Base-by-base conservation (phyloP, 768 basidiomycete species). In the Hypholoma sublateritium region DNA sequence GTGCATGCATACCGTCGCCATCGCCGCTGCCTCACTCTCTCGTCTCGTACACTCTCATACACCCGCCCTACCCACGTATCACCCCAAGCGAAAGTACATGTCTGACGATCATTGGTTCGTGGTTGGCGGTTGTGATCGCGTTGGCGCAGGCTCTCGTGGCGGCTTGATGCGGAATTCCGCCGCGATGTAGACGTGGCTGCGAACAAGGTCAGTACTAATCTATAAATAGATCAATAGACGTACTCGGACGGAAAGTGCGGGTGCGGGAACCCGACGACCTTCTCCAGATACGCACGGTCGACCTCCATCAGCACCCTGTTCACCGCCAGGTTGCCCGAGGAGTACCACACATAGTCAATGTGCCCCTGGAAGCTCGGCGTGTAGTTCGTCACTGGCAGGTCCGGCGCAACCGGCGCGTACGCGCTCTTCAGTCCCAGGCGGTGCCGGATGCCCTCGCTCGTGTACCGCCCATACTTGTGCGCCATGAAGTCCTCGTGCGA, bases 201-300 rank as follows among this genome's bases (percentile, higher is more conserved):
- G 53, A 49, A 51, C 39, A 25, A 53, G 28, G 45, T 28, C 25
- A 28, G 28, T 71, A 94, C 91, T 92, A 93, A 59, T 91, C 93
- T n/a, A 94, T 93, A 79, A 93, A 95, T 19, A 54, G 32, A 19
- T 14, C 22, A 42, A 46, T 46, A 44, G 28, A 87, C 93, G 69
- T 72, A 98, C 95, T 98, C 95, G 57, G 94, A 95, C 21, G 96
- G 94, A 80, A 95, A 97, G 55, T 98, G 93, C 1, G 87, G 84
- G 71, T 98, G 95, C 25, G 97, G 97, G 80, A 98, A 98, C 36
- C 97, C 97, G 44, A 98, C 96, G 16, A 85, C 85, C 75, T 93
- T 93, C 61, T 89, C 86, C 69, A 98, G 69, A 76, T 99, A 99
- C 22, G 69, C 69, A 64, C 78, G 80, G 69, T 98, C 95, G 57